Evolutionary conservation across 495 filamentous ascomycete species (phyloP).

Genomic region (Talaromyces stipitatus): DNA sequence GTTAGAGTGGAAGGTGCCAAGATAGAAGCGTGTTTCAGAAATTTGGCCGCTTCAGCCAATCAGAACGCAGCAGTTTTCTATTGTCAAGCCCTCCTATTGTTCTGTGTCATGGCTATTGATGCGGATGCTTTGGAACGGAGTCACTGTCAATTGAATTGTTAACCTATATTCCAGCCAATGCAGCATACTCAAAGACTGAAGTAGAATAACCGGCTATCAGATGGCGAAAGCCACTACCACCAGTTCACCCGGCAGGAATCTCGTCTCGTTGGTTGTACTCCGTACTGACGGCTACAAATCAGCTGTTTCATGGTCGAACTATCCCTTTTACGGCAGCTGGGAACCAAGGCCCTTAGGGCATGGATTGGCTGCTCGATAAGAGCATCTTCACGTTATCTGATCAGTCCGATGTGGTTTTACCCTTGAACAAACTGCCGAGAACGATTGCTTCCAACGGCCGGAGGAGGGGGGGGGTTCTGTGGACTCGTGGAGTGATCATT

Average conservation of each 20-base stretch:
- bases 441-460: too few species aligned
- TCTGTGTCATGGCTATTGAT: too few species aligned
- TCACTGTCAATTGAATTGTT: too few species aligned
- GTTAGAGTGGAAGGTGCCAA: background rate
- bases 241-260: background rate
- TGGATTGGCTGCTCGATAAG: background rate
- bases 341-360: background rate
- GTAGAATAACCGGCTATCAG: background rate
- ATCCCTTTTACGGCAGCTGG: background rate
- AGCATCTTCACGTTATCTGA: background rate
- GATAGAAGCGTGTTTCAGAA: conserved; percentile 13
- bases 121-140: too few species aligned
- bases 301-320: background rate
- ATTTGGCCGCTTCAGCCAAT: conserved; percentile 10
- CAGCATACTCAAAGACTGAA: too few species aligned
- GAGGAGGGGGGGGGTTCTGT: too few species aligned
- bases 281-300: background rate
- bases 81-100: background rate
- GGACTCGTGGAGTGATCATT: background rate
- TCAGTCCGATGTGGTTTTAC: too few species aligned
- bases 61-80: background rate
- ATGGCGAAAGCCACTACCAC: background rate
- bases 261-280: background rate
- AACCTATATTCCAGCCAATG: too few species aligned
- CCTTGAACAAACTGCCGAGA: too few species aligned